Evolutionary conservation across 805 yeast species (phyloP), one percentile per base, ranked within the genome.

Genomic region (Candida quercuum): DNA sequence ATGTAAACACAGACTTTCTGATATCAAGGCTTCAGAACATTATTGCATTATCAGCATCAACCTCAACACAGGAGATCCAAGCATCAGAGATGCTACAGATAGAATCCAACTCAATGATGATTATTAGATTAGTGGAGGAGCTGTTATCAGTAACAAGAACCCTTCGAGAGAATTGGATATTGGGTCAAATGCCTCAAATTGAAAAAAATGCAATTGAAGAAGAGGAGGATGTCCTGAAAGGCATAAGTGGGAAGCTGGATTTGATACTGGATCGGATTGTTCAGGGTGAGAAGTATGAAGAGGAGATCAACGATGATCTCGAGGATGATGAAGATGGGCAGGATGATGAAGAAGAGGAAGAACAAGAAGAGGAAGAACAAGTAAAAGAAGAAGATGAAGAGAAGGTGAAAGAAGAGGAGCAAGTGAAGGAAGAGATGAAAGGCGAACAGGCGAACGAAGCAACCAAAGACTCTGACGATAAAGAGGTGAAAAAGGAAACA

Each of bases 11-110:
- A 12, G 78, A 72, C 42, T 69, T 71, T 35, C 55, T 76, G 22
- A 63, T 75, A 22, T 71, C 66, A 38, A 72, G 74, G 50, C 71
- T 72, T 33, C 74, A 69, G 48, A 76, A 72, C 38, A 70, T 74
- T 15, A 59, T 75, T 28, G 75, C 72, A 39, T 63, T 72, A 3
- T 64, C 76, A n/a, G 30, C 51, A 3, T 43, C 51, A 16, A 58
- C 57, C 5, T 61, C 61, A 33, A 52, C 64, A 1, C 48, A 56
- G 20, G 64, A 58, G 31, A 53, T 62, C 0, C 57, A 59, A 20
- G 71, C 78, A 0, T 70, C 73, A 11, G 81, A 76, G 43, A 67
- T 76, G 23, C 53, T 76, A 20, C 76, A 76, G 12, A 70, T 76
- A 14, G 80, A 76, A 46, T 63, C 75, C n/a, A 72, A 74, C 45